phyloP scores from a whole-genome alignment of 1,139 yeast species.

The Debaryomyces fabryi region DNA sequence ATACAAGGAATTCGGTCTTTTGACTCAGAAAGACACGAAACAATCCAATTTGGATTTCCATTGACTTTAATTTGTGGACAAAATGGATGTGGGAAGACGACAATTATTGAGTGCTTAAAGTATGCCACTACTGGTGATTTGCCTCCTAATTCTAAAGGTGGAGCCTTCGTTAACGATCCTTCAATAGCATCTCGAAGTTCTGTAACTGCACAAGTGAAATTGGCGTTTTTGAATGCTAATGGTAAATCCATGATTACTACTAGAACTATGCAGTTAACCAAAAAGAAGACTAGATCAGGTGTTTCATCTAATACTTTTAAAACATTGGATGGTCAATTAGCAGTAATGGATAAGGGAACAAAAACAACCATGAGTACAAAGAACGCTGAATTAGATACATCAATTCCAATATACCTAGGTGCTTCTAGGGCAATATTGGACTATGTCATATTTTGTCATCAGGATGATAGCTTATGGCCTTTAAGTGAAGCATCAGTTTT shows the following conservation, averaged over 20 bases:
- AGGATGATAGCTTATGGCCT: conserved; percentile 98
- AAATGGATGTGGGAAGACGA: conserved; percentile 98
- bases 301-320: conserved; percentile 67
- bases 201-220: conserved; percentile 86
- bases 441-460: conserved; percentile 95
- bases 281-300: conserved; percentile 46
- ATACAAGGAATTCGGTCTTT: conserved; percentile 92
- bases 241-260: conserved; percentile 84
- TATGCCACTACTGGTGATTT: conserved; percentile 95
- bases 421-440: conserved; percentile 87
- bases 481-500: conserved; percentile 85
- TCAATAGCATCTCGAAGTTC: conserved; percentile 73
- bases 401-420: conserved; percentile 82
- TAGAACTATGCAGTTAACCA: conserved; percentile 76
- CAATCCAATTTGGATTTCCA: conserved; percentile 89
- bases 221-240: conserved; percentile 77
- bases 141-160: conserved; percentile 96
- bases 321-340: conserved; percentile 86
- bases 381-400: conserved; percentile 81
- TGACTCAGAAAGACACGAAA: conserved; percentile 78
- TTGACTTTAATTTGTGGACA: conserved; percentile 93
- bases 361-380: conserved; percentile 78
- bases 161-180: conserved; percentile 96
- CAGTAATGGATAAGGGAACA: conserved; percentile 65
- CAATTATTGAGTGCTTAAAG: conserved; percentile 90